Conservation (phyloP, 2,329 filamentous ascomycete species). For the Onygenales sp. region DNA sequence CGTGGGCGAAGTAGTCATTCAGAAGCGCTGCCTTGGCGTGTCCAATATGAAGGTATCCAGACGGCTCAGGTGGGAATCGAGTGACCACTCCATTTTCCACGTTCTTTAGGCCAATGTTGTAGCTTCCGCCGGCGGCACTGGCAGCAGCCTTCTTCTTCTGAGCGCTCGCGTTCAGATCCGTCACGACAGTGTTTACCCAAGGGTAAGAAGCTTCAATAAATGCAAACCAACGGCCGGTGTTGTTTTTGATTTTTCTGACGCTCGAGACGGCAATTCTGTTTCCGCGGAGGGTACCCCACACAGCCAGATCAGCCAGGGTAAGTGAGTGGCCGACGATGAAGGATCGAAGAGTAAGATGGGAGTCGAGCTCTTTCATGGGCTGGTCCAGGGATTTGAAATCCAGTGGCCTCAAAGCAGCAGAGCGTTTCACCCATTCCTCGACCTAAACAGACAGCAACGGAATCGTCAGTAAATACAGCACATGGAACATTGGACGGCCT, state of each 20-base stretch:
- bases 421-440: slow-evolving; percentile 13
- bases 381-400: slow-evolving; percentile 15
- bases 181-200: slow-evolving; percentile 12
- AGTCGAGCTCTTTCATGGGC: slow-evolving; percentile 14
- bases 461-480: not conserved
- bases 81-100: slow-evolving; percentile 24
- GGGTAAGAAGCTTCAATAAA: slow-evolving; percentile 17
- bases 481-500: not conserved
- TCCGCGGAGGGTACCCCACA: slow-evolving; percentile 16
- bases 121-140: slow-evolving; percentile 15
- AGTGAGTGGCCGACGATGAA: slow-evolving; percentile 13
- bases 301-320: slow-evolving; percentile 13
- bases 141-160: slow-evolving; percentile 14
- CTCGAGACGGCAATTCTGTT: slow-evolving; percentile 11
- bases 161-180: slow-evolving; percentile 11
- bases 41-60: slow-evolving; percentile 42
- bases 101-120: slow-evolving; percentile 22
- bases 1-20: slow-evolving; percentile 94
- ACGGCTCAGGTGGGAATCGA: slow-evolving; percentile 27
- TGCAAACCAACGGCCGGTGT: slow-evolving; percentile 13
- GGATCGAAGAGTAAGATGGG: slow-evolving; percentile 14
- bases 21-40: slow-evolving; percentile 90
- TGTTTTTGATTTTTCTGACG: slow-evolving; percentile 8
- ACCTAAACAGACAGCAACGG: slow-evolving; percentile 5
- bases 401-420: slow-evolving; percentile 6